These are phyloP conservation scores for Boletus mariae DNA, from an alignment of 1,284 basidiomycete species.

Conservation along the genomic window DNA sequence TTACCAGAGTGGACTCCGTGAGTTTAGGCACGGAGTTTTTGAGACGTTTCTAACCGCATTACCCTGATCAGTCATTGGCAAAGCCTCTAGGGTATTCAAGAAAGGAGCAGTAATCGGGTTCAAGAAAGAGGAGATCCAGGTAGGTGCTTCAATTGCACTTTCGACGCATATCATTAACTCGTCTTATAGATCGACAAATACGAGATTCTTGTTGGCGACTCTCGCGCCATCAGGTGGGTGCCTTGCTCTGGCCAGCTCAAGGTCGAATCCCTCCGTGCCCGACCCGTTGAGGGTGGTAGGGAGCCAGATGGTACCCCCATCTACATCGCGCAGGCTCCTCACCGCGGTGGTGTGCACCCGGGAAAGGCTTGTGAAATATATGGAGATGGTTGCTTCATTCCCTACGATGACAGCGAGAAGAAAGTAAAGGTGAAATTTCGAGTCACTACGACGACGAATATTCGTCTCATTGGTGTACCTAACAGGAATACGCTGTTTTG, in stretches of 20 bases:
- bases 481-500: slow-evolving; percentile 43
- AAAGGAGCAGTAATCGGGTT: slow-evolving; percentile 64
- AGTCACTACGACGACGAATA: not conserved
- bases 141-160: slow-evolving; percentile 31
- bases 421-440: slow-evolving; percentile 30
- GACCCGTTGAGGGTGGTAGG: slow-evolving; percentile 63
- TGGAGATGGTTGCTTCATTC: slow-evolving; percentile 46
- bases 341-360: slow-evolving; percentile 52
- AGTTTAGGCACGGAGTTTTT: slow-evolving; percentile 21
- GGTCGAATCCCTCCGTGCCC: slow-evolving; percentile 39
- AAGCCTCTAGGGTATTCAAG: slow-evolving; percentile 52
- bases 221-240: slow-evolving; percentile 58
- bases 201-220: slow-evolving; percentile 67
- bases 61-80: slow-evolving; percentile 55
- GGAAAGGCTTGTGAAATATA: slow-evolving; percentile 57
- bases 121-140: slow-evolving; percentile 53
- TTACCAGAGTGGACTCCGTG: slow-evolving; percentile 52
- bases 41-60: not conserved
- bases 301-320: slow-evolving; percentile 60
- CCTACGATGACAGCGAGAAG: slow-evolving; percentile 31
- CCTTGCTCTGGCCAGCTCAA: slow-evolving; percentile 44
- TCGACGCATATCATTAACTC: not conserved
- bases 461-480: slow-evolving; percentile 7
- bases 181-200: slow-evolving; percentile 48
- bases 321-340: slow-evolving; percentile 56